Percentiles rank a stretch among this genome's conserved stretches.
phyloP scores from a whole-genome alignment of 2,329 filamentous ascomycete genomes.

The Ophiostoma angusticollis region DNA sequence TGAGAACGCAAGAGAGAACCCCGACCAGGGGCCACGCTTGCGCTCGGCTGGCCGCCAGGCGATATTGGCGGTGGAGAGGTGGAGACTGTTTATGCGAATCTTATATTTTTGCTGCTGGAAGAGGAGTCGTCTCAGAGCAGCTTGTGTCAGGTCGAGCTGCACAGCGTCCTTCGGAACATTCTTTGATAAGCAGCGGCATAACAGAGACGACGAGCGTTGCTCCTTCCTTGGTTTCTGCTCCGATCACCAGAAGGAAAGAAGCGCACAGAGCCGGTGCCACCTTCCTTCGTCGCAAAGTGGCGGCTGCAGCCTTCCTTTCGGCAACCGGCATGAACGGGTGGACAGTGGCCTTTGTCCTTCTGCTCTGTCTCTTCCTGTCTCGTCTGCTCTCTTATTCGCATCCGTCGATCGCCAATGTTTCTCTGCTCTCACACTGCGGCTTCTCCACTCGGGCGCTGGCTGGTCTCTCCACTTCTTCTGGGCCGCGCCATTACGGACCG shows the following conservation, averaged over 20 bases:
- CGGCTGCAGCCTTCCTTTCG: conserved; percentile 1
- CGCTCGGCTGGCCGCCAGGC: not conserved
- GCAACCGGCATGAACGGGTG: conserved; percentile 9
- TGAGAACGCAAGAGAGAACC: not conserved
- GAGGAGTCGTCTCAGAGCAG: conserved; percentile 4
- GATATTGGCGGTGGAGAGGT: conserved; percentile 1
- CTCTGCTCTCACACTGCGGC: no score
- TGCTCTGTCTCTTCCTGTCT: not conserved
- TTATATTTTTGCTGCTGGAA: conserved; percentile 1
- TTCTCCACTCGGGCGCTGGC: no score
- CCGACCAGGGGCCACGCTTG: not conserved
- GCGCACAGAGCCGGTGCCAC: no score
- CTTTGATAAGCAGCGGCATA: no score
- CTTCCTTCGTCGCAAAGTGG: not conserved
- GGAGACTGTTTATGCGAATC: conserved; percentile 7
- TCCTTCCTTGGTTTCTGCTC: not conserved
- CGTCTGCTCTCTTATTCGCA: not conserved
- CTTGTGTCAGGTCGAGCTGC: conserved; percentile 5
- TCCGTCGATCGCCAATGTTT: no score
- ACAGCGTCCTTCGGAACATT: not conserved
- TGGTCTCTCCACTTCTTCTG: no score
- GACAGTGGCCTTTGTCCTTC: not conserved
- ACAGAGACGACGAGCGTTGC: not conserved
- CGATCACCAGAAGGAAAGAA: no score
- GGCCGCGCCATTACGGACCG: no score